These are phyloP conservation scores for Naganishia randhawae DNA, from an alignment of 768 basidiomycete genomes.

Conservation along the genomic window DNA sequence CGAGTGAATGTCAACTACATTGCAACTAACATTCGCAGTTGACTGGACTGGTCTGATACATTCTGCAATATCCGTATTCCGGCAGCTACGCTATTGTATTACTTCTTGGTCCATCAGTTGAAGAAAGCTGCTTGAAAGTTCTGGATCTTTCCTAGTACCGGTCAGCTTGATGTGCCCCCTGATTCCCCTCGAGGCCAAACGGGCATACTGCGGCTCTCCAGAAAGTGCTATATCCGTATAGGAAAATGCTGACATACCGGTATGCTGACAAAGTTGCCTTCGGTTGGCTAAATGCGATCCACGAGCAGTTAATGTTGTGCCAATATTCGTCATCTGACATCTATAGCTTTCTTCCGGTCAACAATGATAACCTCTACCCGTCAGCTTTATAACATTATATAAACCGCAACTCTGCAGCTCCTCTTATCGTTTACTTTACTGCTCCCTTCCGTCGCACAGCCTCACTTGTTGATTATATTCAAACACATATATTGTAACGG, in stretches of 20 bases:
- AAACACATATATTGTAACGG: no score
- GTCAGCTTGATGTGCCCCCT: no score
- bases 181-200: background rate
- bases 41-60: no score
- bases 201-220: background rate
- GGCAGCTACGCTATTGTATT: no score
- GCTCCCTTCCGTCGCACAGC: background rate
- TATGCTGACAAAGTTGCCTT: background rate
- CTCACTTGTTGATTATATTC: background rate
- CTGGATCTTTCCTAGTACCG: background rate
- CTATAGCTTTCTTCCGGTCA: background rate
- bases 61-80: no score
- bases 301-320: background rate
- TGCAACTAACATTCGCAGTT: no score
- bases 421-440: no score
- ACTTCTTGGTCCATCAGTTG: no score
- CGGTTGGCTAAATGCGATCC: background rate
- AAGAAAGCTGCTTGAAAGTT: no score
- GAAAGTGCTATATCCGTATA: no score
- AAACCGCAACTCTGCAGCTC: background rate
- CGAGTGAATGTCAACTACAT: no score
- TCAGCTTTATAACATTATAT: background rate
- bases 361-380: background rate
- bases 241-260: no score
- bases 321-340: background rate